phyloP scores from a whole-genome alignment of 208 protist genomes.

The Novymonas esmeraldas region DNA sequence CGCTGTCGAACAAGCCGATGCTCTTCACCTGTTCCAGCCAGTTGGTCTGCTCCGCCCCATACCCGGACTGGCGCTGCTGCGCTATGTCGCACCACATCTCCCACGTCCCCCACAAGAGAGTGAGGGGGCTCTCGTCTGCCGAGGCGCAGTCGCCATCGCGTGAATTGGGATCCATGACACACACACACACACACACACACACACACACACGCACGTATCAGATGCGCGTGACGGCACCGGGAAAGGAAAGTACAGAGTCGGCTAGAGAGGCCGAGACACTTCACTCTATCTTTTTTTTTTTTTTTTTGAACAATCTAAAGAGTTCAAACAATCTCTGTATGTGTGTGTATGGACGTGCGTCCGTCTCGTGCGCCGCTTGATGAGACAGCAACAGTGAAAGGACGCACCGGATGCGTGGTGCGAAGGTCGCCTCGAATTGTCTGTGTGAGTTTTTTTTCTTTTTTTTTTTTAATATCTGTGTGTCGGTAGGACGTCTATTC shows the following conservation, averaged over 20 bases:
- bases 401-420: not conserved
- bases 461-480: too few species aligned
- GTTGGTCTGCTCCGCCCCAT: constrained; percentile 32
- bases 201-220: not conserved
- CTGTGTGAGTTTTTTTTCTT: too few species aligned
- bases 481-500: too few species aligned
- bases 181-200: not conserved
- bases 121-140: constrained; percentile 41
- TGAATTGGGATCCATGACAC: constrained; percentile 20
- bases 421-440: too few species aligned
- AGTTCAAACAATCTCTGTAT: not conserved
- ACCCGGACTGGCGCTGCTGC: constrained; percentile 17
- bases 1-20: constrained; percentile 88
- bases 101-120: constrained; percentile 91
- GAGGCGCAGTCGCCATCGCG: constrained; percentile 9
- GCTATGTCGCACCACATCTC: constrained; percentile 88
- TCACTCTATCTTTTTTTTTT: too few species aligned
- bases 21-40: constrained; percentile 86
- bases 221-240: too few species aligned
- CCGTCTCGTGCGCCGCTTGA: not conserved
- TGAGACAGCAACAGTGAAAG: not conserved
- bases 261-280: not conserved
- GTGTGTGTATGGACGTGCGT: not conserved
- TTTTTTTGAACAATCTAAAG: not conserved
- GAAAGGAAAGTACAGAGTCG: not conserved